phyloP scores from a whole-genome alignment of 305 asterid genomes.

The Fraxinus nigra region DNA sequence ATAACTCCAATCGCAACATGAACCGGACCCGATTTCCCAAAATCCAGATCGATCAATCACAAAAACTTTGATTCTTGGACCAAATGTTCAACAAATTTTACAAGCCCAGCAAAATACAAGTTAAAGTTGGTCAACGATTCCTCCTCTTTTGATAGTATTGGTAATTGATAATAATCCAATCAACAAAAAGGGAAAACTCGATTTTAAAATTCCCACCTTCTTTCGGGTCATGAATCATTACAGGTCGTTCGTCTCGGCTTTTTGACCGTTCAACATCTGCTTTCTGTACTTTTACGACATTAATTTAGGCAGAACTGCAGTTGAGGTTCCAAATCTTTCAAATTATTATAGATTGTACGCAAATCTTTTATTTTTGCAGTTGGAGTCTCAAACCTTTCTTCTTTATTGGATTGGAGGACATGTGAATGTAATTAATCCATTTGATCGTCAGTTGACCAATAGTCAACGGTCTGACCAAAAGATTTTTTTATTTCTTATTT shows the following conservation, averaged over 20 bases:
- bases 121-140: neutral
- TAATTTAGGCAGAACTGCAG: too few relatives aligned
- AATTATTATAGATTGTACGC: too few relatives aligned
- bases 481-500: too few relatives aligned
- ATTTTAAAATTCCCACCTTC: neutral
- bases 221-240: neutral
- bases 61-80: neutral
- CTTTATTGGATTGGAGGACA: too few relatives aligned
- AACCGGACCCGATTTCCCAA: neutral
- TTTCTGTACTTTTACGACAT: slow-evolving; percentile 28
- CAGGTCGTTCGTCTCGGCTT: slow-evolving; percentile 20
- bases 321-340: too few relatives aligned
- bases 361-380: too few relatives aligned
- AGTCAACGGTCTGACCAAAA: too few relatives aligned
- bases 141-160: neutral
- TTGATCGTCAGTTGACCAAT: too few relatives aligned
- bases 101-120: neutral
- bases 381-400: too few relatives aligned
- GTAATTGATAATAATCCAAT: neutral
- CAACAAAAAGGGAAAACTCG: neutral
- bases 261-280: slow-evolving; percentile 40
- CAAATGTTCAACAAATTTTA: neutral
- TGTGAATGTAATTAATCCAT: too few relatives aligned
- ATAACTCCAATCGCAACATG: neutral
- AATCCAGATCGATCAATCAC: neutral